A percentile compares a stretch with the other conserved stretches of the same genome.
These are phyloP conservation scores for Colletotrichum limetticola DNA, from an alignment of 2,329 filamentous ascomycete species.

Conservation along the genomic window DNA sequence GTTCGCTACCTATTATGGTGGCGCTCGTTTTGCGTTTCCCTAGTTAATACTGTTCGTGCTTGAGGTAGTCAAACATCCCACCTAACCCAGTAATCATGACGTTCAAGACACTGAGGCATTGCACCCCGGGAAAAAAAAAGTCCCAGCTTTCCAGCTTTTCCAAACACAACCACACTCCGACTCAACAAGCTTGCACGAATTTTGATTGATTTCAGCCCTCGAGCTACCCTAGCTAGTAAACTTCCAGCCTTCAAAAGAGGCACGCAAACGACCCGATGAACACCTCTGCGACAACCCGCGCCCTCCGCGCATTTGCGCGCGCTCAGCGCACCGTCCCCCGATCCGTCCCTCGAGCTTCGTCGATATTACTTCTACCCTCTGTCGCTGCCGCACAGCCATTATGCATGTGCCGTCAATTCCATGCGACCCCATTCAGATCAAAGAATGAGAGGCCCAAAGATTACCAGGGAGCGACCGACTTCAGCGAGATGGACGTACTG, in stretches of 20 bases:
- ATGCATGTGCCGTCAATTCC: slow-evolving; percentile 16
- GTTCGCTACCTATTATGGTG: background rate
- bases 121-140: background rate
- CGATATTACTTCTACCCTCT: background rate
- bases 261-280: background rate
- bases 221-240: background rate
- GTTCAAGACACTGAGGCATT: slow-evolving; percentile 23
- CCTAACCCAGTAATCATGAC: slow-evolving; percentile 32
- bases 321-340: slow-evolving; percentile 20
- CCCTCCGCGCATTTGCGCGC: slow-evolving; percentile 27
- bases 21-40: background rate
- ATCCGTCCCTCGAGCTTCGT: background rate
- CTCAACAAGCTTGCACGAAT: background rate
- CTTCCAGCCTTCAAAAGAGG: no score
- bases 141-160: background rate
- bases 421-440: background rate
- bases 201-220: background rate
- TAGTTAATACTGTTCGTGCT: background rate
- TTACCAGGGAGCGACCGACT: slow-evolving; percentile 64
- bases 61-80: background rate
- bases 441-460: slow-evolving; percentile 13
- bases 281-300: slow-evolving; percentile 6
- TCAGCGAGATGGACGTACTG: slow-evolving; percentile 82
- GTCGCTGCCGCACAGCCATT: slow-evolving; percentile 2
- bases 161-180: background rate